A percentile compares a stretch with the other conserved stretches of the same genome.
phyloP scores from a whole-genome alignment of 2,329 filamentous ascomycete genomes.

The Amauroascus niger region DNA sequence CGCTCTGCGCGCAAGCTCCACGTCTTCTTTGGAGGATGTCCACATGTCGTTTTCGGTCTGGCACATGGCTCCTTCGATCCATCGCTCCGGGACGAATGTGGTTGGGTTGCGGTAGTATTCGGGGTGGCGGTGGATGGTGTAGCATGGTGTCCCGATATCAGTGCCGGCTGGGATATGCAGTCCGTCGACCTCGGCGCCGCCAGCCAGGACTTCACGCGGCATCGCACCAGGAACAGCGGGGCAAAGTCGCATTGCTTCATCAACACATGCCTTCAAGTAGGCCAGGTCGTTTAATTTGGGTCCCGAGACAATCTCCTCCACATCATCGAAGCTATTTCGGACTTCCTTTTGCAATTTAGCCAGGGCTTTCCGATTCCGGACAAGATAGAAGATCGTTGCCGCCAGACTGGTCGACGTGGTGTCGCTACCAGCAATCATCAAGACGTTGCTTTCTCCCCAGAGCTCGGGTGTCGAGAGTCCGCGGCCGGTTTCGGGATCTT shows the following conservation, averaged over 20 bases:
- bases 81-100: constrained; percentile 29
- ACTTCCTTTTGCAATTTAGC: constrained; percentile 27
- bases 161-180: constrained; percentile 25
- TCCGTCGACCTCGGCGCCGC: constrained; percentile 27
- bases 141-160: constrained; percentile 27
- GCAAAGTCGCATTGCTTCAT: constrained; percentile 29
- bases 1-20: constrained; percentile 39
- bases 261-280: constrained; percentile 39
- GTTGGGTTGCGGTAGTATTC: constrained; percentile 27
- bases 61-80: constrained; percentile 24
- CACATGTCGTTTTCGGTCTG: constrained; percentile 14
- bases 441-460: constrained; percentile 41
- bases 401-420: constrained; percentile 35
- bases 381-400: constrained; percentile 34
- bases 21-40: constrained; percentile 19
- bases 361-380: constrained; percentile 25
- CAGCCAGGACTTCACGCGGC: constrained; percentile 25
- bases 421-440: constrained; percentile 42
- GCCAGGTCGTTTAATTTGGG: constrained; percentile 26
- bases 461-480: constrained; percentile 40
- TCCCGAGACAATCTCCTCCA: constrained; percentile 31
- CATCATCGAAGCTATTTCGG: constrained; percentile 26
- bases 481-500: constrained; percentile 39
- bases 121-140: constrained; percentile 28
- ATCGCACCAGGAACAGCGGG: constrained; percentile 24